Percentiles rank a stretch among this genome's conserved stretches.
Conservation (phyloP, 2,329 filamentous ascomycete species). For the Myriangium duriaei region DNA sequence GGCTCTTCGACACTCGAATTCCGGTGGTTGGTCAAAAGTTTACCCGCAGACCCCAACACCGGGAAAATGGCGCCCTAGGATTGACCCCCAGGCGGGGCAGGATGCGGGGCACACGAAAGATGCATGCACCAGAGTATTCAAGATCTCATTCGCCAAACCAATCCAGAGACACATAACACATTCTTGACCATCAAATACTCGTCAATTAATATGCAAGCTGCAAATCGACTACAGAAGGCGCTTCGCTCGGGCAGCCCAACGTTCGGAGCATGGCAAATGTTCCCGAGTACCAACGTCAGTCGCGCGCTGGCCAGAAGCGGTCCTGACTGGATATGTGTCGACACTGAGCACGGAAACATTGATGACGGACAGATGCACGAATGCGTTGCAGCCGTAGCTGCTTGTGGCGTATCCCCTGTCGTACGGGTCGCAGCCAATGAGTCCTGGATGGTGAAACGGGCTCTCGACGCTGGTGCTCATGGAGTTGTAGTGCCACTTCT, state of each 20-base stretch:
- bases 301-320: constrained; percentile 40
- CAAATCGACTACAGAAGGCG: constrained; percentile 41
- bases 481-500: constrained; percentile 44
- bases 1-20: too few species aligned
- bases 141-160: too few species aligned
- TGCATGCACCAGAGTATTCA: too few species aligned
- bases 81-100: too few species aligned
- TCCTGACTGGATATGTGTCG: constrained; percentile 43
- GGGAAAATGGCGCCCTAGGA: too few species aligned
- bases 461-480: constrained; percentile 47
- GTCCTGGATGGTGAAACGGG: constrained; percentile 50
- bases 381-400: constrained; percentile 37
- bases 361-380: constrained; percentile 43
- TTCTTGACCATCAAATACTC: too few species aligned
- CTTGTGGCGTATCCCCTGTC: constrained; percentile 31
- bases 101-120: too few species aligned
- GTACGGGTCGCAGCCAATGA: constrained; percentile 43
- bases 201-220: constrained; percentile 42
- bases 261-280: constrained; percentile 46
- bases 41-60: too few species aligned
- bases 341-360: constrained; percentile 46
- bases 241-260: constrained; percentile 37
- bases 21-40: too few species aligned
- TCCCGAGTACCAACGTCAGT: constrained; percentile 42
- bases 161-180: too few species aligned